Evolutionary conservation across 1,139 yeast species (phyloP).

Genomic region (Lodderomyces metapsilosis): DNA sequence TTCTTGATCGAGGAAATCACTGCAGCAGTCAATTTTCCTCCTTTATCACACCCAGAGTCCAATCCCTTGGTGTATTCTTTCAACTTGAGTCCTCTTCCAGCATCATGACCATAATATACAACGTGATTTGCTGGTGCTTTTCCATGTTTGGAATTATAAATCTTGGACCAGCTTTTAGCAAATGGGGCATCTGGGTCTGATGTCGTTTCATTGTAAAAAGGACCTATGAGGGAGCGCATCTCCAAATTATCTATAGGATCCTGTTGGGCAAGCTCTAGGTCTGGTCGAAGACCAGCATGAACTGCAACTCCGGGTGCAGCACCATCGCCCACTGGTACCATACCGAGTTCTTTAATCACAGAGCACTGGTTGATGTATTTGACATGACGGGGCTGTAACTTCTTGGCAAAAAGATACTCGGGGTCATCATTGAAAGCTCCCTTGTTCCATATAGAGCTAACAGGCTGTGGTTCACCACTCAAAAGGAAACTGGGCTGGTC

Average conservation of each 20-base stretch:
- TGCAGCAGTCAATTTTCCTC: constrained; percentile 67
- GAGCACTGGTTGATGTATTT: constrained; percentile 60
- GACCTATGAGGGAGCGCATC: constrained; percentile 60
- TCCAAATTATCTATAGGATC: constrained; percentile 59
- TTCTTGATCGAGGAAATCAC: constrained; percentile 23
- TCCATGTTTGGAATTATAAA: constrained; percentile 57
- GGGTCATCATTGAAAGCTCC: constrained; percentile 48
- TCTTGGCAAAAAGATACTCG: constrained; percentile 59
- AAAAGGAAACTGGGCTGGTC: constrained; percentile 24
- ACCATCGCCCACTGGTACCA: constrained; percentile 43
- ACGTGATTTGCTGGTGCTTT: constrained; percentile 27
- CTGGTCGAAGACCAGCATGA: constrained; percentile 78
- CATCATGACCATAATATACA: constrained; percentile 92
- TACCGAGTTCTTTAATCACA: constrained; percentile 60
- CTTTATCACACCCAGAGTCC: constrained; percentile 81
- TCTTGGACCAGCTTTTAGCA: constrained; percentile 62
- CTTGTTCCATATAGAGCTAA: constrained; percentile 1
- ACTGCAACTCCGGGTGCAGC: constrained; percentile 57
- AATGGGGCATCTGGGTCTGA: constrained; percentile 47
- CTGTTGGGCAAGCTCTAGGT: constrained; percentile 55
- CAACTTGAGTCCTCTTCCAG: constrained; percentile 69
- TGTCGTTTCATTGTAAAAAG: constrained; percentile 54
- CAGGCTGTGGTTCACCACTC: no score
- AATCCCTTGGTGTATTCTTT: constrained; percentile 71
- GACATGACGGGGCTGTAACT: constrained; percentile 59